These are phyloP conservation scores for Solanum pennellii DNA, from an alignment of 257 asterid species.

Conservation along the genomic window DNA sequence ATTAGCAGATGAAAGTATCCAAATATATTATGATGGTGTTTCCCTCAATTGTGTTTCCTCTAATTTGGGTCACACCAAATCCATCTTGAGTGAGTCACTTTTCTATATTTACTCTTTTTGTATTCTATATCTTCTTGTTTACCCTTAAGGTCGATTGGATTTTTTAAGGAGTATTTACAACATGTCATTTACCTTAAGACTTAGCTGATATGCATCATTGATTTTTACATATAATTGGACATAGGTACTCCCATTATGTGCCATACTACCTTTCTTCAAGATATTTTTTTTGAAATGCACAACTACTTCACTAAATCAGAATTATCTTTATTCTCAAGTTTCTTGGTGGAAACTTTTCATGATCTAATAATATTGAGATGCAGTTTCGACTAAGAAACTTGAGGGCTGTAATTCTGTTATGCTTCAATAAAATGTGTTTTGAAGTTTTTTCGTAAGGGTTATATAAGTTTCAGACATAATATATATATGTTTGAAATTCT, in stretches of 20 bases:
- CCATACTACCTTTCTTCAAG: too few relatives aligned
- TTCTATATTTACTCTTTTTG: not conserved
- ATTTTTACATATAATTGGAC: too few relatives aligned
- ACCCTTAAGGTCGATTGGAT: not conserved
- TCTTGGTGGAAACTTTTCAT: too few relatives aligned
- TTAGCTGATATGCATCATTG: not conserved
- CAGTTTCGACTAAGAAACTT: too few relatives aligned
- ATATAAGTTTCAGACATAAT: too few relatives aligned
- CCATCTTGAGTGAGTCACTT: not conserved
- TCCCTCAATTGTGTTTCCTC: not conserved
- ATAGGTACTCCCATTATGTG: too few relatives aligned
- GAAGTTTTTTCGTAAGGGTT: not conserved
- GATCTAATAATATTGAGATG: too few relatives aligned
- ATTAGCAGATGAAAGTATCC: not conserved
- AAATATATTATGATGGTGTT: not conserved
- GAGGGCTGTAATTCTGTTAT: not conserved
- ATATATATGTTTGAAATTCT: slow-evolving; percentile 38
- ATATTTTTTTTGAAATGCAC: too few relatives aligned
- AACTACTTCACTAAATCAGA: too few relatives aligned
- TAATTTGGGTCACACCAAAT: not conserved
- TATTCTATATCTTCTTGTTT: not conserved
- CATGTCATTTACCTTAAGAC: not conserved
- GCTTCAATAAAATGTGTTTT: not conserved
- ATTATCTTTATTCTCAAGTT: not conserved
- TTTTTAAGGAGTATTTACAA: not conserved